phyloP scores from a whole-genome alignment of 352 stramenopile species.

The Globisporangium heterothallicum region DNA sequence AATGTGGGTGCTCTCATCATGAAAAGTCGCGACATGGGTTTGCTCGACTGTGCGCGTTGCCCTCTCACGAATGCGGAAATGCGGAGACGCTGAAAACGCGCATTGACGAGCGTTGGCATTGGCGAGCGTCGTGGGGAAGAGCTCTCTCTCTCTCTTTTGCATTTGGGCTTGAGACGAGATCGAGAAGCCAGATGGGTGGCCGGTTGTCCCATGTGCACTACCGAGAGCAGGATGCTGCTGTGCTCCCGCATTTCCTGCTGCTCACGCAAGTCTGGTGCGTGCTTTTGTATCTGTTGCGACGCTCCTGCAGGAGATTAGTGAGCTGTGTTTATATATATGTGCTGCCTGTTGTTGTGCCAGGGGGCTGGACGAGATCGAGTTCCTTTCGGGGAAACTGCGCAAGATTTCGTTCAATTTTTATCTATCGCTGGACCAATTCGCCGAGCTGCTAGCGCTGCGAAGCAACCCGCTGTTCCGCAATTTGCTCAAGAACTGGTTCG shows the following conservation, averaged over 20 bases:
- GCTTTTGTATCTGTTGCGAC: background rate
- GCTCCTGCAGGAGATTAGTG: too few species aligned
- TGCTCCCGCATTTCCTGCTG: slow-evolving; percentile 53
- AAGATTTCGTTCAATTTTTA: slow-evolving; percentile 76
- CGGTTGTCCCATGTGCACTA: slow-evolving; percentile 76
- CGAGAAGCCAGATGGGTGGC: slow-evolving; percentile 38
- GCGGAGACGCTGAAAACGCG: slow-evolving; percentile 6
- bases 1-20: too few species aligned
- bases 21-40: too few species aligned
- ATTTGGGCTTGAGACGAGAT: too few species aligned
- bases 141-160: background rate
- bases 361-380: slow-evolving; percentile 46
- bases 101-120: background rate
- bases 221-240: slow-evolving; percentile 56
- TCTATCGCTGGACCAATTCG: slow-evolving; percentile 54
- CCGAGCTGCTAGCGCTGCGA: slow-evolving; percentile 53
- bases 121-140: background rate
- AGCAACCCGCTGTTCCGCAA: slow-evolving; percentile 51
- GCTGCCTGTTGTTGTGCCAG: slow-evolving; percentile 15
- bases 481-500: slow-evolving; percentile 55
- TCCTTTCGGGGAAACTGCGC: slow-evolving; percentile 49
- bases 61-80: too few species aligned
- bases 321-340: too few species aligned
- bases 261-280: slow-evolving; percentile 62
- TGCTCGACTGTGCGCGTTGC: too few species aligned